Percentiles rank a stretch among this genome's conserved stretches.
Conservation (phyloP, 352 stramenopile genomes). For the Phytophthora tubulina region DNA sequence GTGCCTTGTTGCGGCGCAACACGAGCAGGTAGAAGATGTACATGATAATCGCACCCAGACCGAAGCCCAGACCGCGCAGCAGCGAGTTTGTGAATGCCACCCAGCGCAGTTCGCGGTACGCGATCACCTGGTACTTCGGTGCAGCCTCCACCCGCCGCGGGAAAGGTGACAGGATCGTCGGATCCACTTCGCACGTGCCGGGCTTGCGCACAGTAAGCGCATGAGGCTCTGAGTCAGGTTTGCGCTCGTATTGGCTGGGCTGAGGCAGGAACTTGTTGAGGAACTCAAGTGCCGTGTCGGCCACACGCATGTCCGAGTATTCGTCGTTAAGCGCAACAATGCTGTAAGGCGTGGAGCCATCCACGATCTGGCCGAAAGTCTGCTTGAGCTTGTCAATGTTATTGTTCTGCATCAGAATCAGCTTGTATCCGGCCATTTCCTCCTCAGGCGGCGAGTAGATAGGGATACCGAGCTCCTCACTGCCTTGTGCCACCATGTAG, state of each 20-base stretch:
- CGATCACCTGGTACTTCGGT: constrained; percentile 83
- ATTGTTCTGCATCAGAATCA: constrained; percentile 87
- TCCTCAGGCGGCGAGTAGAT: constrained; percentile 75
- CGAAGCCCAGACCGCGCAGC: constrained; percentile 78
- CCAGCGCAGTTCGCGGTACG: constrained; percentile 84
- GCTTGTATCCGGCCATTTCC: constrained; percentile 88
- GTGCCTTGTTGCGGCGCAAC: constrained; percentile 57
- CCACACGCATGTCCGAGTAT: constrained; percentile 85
- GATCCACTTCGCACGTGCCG: constrained; percentile 75
- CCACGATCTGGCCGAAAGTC: constrained; percentile 75
- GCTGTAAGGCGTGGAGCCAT: constrained; percentile 70
- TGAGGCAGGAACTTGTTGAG: constrained; percentile 75
- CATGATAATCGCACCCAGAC: constrained; percentile 81
- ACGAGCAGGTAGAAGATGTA: constrained; percentile 87
- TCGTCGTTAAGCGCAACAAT: constrained; percentile 91
- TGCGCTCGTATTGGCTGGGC: constrained; percentile 75
- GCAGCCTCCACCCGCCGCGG: constrained; percentile 67
- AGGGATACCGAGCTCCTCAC: constrained; percentile 80
- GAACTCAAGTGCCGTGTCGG: constrained; percentile 77
- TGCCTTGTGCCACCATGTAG: constrained; percentile 89
- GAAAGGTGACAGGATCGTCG: constrained; percentile 75
- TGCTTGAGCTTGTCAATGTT: constrained; percentile 78
- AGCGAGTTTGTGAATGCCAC: constrained; percentile 84
- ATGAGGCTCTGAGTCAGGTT: constrained; percentile 49
- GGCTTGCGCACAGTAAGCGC: constrained; percentile 71